These are phyloP conservation scores for Candida pini DNA, from an alignment of 805 yeast species.

Conservation along the genomic window DNA sequence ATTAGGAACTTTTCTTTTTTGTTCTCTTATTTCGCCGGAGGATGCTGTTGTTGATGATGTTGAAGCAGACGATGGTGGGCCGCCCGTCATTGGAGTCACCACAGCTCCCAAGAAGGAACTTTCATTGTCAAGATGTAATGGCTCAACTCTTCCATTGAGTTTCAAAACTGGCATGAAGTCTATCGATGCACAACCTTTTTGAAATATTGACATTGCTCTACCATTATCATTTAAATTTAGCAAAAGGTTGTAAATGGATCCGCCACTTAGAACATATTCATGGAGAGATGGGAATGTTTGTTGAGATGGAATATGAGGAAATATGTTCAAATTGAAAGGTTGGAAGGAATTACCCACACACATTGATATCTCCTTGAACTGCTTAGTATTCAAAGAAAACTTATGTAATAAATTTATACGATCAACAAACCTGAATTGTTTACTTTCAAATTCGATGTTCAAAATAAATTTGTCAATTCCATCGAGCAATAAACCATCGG, in stretches of 20 bases:
- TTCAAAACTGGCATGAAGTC: constrained; percentile 71
- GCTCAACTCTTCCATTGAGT: constrained; percentile 61
- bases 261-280: constrained; percentile 33
- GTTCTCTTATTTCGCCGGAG: constrained; percentile 8
- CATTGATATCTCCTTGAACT: constrained; percentile 69
- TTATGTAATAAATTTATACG: constrained; percentile 53
- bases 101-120: constrained; percentile 15
- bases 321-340: constrained; percentile 51
- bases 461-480: constrained; percentile 65
- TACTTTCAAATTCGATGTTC: constrained; percentile 60
- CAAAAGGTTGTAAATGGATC: constrained; percentile 43
- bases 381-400: constrained; percentile 54
- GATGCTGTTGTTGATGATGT: constrained; percentile 5
- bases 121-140: constrained; percentile 30
- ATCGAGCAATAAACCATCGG: constrained; percentile 62
- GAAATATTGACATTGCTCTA: constrained; percentile 43
- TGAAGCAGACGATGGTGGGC: constrained; percentile 7
- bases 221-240: constrained; percentile 40
- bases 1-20: constrained; percentile 48
- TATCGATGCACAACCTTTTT: constrained; percentile 63
- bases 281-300: constrained; percentile 25
- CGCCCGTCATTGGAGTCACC: constrained; percentile 5
- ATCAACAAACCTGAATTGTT: constrained; percentile 64
- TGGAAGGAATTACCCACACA: constrained; percentile 77
- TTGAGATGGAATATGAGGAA: constrained; percentile 33